Conservation (phyloP, 139 green algal genomes). For the Chlamydomonas urium region DNA sequence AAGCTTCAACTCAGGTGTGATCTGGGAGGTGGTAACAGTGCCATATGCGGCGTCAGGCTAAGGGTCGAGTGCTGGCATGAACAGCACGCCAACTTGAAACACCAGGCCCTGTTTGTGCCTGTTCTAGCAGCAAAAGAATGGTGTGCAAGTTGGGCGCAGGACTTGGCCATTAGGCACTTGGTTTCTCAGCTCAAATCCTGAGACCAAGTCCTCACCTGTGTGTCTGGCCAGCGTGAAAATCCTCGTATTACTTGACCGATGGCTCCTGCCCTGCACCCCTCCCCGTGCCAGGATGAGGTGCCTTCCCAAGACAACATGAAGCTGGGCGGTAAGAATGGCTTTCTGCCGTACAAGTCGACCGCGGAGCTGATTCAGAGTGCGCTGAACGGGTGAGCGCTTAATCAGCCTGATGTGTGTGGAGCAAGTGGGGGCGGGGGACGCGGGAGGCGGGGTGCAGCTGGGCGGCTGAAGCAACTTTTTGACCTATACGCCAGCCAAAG, state of each 20-base stretch:
- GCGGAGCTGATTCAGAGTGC: slow-evolving; percentile 57
- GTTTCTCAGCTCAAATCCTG: background rate
- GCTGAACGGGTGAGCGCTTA: slow-evolving; percentile 23
- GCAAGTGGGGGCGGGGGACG: too few species aligned
- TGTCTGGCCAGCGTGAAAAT: background rate
- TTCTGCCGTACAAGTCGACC: slow-evolving; percentile 75
- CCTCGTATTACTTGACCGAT: background rate
- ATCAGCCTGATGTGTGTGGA: background rate
- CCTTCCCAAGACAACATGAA: slow-evolving; percentile 66
- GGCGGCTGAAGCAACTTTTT: background rate
- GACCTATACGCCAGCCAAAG: background rate
- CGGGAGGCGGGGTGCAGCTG: background rate
- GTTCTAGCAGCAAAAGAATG: background rate
- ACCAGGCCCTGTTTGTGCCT: background rate
- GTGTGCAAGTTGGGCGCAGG: too few species aligned
- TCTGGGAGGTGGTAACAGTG: too few species aligned
- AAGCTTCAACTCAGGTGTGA: background rate
- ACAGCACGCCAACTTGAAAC: too few species aligned
- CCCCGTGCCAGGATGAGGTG: slow-evolving; percentile 62
- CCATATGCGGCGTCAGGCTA: too few species aligned
- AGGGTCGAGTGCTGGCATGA: too few species aligned
- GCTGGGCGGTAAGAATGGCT: slow-evolving; percentile 69
- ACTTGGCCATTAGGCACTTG: background rate
- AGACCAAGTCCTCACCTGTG: background rate
- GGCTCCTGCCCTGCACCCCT: background rate